Conservation (phyloP, 2,329 filamentous ascomycete genomes). For the Cercospora sojina region DNA sequence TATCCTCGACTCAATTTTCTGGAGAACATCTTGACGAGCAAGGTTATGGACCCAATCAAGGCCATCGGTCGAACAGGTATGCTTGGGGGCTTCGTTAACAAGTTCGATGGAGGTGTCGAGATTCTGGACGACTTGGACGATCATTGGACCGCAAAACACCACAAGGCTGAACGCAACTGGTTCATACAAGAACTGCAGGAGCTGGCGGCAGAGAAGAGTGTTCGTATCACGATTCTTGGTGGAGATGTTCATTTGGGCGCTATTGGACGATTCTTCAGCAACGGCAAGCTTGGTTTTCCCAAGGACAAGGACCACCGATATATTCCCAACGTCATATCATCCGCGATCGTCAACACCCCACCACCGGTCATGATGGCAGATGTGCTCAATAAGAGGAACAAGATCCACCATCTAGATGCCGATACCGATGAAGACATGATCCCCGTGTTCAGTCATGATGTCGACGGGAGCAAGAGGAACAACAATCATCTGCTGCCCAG, state of each 20-base stretch:
- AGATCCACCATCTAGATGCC: conserved; percentile 61
- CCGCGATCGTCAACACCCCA: conserved; percentile 89
- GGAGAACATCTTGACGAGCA: conserved; percentile 73
- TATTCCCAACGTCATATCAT: conserved; percentile 94
- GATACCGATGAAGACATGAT: conserved; percentile 96
- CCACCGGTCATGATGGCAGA: conserved; percentile 86
- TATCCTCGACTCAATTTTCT: conserved; percentile 56
- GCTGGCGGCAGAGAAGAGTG: conserved; percentile 85
- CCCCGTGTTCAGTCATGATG: conserved; percentile 83
- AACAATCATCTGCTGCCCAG: conserved; percentile 87
- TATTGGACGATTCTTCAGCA: conserved; percentile 92
- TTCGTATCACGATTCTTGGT: conserved; percentile 86
- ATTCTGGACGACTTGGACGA: conserved; percentile 91
- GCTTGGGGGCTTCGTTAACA: conserved; percentile 77
- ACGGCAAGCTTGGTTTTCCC: conserved; percentile 70
- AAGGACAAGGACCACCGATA: conserved; percentile 94
- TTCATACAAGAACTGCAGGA: conserved; percentile 91
- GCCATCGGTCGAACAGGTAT: conserved; percentile 78
- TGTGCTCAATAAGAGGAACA: conserved; percentile 90
- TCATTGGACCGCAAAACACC: conserved; percentile 94
- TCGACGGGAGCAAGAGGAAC: conserved; percentile 84
- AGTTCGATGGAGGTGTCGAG: conserved; percentile 87
- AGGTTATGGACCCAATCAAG: conserved; percentile 84
- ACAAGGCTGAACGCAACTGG: conserved; percentile 85
- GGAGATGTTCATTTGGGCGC: conserved; percentile 93